phyloP scores from a whole-genome alignment of 352 stramenopile genomes.

The Phytophthora palmivora region DNA sequence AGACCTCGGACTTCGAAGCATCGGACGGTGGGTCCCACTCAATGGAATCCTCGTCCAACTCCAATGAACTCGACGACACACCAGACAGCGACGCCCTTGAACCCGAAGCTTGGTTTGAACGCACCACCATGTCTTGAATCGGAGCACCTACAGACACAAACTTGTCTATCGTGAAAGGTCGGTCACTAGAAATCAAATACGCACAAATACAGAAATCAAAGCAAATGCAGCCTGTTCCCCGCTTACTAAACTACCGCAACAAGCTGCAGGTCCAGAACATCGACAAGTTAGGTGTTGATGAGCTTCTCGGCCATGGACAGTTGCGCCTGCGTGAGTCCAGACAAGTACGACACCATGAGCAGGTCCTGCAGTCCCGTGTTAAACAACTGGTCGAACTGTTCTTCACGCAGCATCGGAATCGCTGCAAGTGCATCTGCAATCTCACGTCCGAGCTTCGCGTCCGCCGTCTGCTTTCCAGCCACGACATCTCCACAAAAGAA shows the following conservation, averaged over 20 bases:
- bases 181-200: constrained; percentile 8
- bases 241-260: constrained; percentile 41
- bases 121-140: constrained; percentile 17
- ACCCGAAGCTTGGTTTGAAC: constrained; percentile 4
- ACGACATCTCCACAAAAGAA: constrained; percentile 93
- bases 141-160: constrained; percentile 15
- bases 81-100: constrained; percentile 12
- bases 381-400: constrained; percentile 98
- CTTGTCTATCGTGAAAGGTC: constrained; percentile 26
- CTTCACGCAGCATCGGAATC: constrained; percentile 93
- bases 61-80: constrained; percentile 23
- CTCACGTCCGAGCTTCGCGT: constrained; percentile 92
- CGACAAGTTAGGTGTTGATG: constrained; percentile 84
- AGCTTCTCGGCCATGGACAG: constrained; percentile 98
- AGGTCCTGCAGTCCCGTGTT: constrained; percentile 97
- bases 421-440: constrained; percentile 94
- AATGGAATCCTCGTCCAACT: constrained; percentile 15
- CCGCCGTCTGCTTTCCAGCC: constrained; percentile 69
- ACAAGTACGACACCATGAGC: constrained; percentile 98
- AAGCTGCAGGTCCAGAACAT: constrained; percentile 22
- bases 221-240: constrained; percentile 38
- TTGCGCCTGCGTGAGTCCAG: constrained; percentile 97
- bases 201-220: constrained; percentile 8
- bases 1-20: constrained; percentile 17
- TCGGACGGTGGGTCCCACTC: constrained; percentile 24